These are phyloP conservation scores for Styphnolobium japonicum DNA, from an alignment of 306 rosid species.

Conservation along the genomic window DNA sequence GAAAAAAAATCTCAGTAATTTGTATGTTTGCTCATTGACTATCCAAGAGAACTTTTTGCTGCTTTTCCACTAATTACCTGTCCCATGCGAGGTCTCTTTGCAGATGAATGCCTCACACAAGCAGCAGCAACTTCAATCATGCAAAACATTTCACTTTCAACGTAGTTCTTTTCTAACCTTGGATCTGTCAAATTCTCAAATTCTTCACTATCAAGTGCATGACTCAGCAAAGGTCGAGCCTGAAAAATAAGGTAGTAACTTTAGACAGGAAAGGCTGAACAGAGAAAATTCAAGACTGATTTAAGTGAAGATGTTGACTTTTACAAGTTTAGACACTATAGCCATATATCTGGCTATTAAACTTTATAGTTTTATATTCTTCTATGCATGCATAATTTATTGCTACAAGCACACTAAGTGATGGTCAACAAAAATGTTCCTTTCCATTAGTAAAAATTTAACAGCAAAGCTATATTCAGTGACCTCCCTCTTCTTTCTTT, in stretches of 20 bases:
- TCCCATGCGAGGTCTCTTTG: slow-evolving; percentile 90
- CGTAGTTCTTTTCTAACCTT: slow-evolving; percentile 62
- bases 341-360: background rate
- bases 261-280: slow-evolving; percentile 29
- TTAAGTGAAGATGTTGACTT: background rate
- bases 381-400: slow-evolving; percentile 11
- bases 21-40: background rate
- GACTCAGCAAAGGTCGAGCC: slow-evolving; percentile 83
- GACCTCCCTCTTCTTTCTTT: background rate
- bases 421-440: background rate
- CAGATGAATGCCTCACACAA: slow-evolving; percentile 78
- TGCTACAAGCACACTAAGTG: background rate
- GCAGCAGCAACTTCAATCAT: slow-evolving; percentile 84
- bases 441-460: background rate
- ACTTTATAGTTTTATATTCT: background rate
- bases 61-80: slow-evolving; percentile 53
- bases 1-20: slow-evolving; percentile 10
- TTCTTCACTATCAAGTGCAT: slow-evolving; percentile 62
- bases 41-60: background rate
- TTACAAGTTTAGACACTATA: background rate
- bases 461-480: background rate
- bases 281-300: background rate
- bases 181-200: slow-evolving; percentile 60
- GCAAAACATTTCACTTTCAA: slow-evolving; percentile 62
- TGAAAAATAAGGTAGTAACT: slow-evolving; percentile 31